Conservation (phyloP, 1,284 basidiomycete genomes). For the Meripilus lineatus region DNA sequence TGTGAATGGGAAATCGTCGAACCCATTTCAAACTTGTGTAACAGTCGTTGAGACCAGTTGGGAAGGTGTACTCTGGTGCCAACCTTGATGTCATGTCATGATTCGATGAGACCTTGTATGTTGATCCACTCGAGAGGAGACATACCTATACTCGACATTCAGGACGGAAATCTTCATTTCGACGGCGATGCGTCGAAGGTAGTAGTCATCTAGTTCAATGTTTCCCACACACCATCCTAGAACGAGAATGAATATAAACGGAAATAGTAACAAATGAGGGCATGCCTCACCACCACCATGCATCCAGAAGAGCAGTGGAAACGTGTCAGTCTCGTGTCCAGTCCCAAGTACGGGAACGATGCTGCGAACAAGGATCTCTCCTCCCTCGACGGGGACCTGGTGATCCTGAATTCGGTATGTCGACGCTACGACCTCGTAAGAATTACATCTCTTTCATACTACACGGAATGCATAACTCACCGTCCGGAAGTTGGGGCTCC, state of each 20-base stretch:
- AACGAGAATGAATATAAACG: neutral
- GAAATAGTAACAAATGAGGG: neutral
- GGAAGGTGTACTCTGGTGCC: slow-evolving; percentile 36
- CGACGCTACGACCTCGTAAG: too few relatives aligned
- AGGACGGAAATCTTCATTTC: slow-evolving; percentile 15
- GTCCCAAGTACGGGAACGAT: too few relatives aligned
- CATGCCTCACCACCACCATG: neutral
- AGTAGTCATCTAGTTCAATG: slow-evolving; percentile 12
- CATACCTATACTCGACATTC: slow-evolving; percentile 19
- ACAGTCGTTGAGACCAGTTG: slow-evolving; percentile 32
- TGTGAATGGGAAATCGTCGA: neutral
- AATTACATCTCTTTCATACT: too few relatives aligned
- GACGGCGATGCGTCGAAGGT: slow-evolving; percentile 8
- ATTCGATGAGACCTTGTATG: neutral
- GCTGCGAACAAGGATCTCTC: slow-evolving; percentile 11
- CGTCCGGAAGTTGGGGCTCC: too few relatives aligned
- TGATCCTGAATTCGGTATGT: slow-evolving; percentile 14
- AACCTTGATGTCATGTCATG: slow-evolving; percentile 18
- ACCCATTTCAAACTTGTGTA: slow-evolving; percentile 32
- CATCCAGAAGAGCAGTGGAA: neutral
- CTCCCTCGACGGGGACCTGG: slow-evolving; percentile 11
- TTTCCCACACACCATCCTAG: slow-evolving; percentile 12
- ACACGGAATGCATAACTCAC: too few relatives aligned
- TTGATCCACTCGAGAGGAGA: neutral
- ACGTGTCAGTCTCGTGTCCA: neutral